Percentiles rank a stretch among this genome's conserved stretches.
These are phyloP conservation scores for Myxozyma lipomycoides DNA, from an alignment of 805 yeast species.

Conservation along the genomic window DNA sequence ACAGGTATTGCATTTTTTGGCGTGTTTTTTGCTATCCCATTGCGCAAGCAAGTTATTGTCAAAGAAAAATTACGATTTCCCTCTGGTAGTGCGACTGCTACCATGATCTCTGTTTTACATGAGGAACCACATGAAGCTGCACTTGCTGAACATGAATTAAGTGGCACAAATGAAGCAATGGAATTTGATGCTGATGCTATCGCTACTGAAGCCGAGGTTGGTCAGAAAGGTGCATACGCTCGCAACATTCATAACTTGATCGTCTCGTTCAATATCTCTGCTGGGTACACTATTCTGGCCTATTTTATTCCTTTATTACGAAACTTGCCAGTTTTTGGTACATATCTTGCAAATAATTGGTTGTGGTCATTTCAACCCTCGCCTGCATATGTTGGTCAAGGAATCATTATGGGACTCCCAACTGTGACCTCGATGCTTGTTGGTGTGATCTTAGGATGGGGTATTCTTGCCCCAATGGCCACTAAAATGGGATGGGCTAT, in stretches of 20 bases:
- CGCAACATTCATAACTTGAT: slow-evolving; percentile 59
- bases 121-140: slow-evolving; percentile 43
- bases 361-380: slow-evolving; percentile 91
- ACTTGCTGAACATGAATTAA: slow-evolving; percentile 19
- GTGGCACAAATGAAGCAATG: neutral
- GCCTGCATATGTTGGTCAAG: slow-evolving; percentile 97
- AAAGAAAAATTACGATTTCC: slow-evolving; percentile 87
- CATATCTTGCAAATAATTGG: slow-evolving; percentile 53
- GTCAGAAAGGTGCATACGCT: slow-evolving; percentile 29
- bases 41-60: slow-evolving; percentile 81
- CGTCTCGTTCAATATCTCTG: slow-evolving; percentile 62
- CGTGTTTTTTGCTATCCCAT: slow-evolving; percentile 88
- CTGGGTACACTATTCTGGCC: slow-evolving; percentile 65
- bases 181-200: neutral
- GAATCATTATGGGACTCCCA: slow-evolving; percentile 93
- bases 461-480: slow-evolving; percentile 76
- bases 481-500: slow-evolving; percentile 76
- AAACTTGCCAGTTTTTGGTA: slow-evolving; percentile 73
- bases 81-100: slow-evolving; percentile 94
- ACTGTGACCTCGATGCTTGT: slow-evolving; percentile 87
- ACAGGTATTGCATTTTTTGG: slow-evolving; percentile 88
- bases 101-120: slow-evolving; percentile 81
- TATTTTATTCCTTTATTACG: slow-evolving; percentile 70
- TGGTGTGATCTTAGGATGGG: slow-evolving; percentile 93
- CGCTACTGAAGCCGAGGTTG: slow-evolving; percentile 9